phyloP scores from a whole-genome alignment of 2,329 filamentous ascomycete species.

The Nemania diffusa region DNA sequence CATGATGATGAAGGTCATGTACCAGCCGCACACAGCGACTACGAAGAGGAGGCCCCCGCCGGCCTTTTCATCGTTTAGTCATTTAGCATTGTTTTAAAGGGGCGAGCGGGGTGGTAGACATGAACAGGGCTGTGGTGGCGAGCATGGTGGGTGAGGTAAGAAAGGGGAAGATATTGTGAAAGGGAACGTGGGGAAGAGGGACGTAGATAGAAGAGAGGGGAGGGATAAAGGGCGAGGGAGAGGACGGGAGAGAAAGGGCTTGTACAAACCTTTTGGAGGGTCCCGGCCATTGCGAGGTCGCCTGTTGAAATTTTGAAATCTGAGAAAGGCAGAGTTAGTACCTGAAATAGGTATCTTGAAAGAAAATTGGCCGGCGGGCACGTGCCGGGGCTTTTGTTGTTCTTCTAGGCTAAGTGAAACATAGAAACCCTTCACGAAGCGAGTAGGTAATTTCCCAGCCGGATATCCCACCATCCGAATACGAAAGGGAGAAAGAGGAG shows the following conservation, averaged over 20 bases:
- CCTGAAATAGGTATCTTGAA: neutral
- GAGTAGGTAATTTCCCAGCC: neutral
- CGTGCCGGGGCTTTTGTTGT: neutral
- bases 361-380: neutral
- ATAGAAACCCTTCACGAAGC: neutral
- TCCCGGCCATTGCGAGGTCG: conserved; percentile 26
- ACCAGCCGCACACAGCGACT: conserved; percentile 61
- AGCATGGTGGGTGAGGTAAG: neutral
- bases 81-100: neutral
- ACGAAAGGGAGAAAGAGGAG: neutral
- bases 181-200: neutral
- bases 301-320: conserved; percentile 36
- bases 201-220: neutral
- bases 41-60: conserved; percentile 57
- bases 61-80: conserved; percentile 41
- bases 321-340: conserved; percentile 12
- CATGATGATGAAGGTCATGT: conserved; percentile 65
- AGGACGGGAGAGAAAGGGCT: conserved; percentile 9
- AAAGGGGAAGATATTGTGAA: neutral
- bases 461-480: neutral
- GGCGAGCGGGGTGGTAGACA: no score
- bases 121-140: neutral
- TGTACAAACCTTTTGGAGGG: conserved; percentile 56
- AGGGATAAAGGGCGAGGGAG: neutral
- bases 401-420: neutral